Percentiles rank a stretch among this genome's conserved stretches.
These are phyloP conservation scores for Sphaerulina musiva DNA, from an alignment of 2,329 filamentous ascomycete species.

Conservation along the genomic window DNA sequence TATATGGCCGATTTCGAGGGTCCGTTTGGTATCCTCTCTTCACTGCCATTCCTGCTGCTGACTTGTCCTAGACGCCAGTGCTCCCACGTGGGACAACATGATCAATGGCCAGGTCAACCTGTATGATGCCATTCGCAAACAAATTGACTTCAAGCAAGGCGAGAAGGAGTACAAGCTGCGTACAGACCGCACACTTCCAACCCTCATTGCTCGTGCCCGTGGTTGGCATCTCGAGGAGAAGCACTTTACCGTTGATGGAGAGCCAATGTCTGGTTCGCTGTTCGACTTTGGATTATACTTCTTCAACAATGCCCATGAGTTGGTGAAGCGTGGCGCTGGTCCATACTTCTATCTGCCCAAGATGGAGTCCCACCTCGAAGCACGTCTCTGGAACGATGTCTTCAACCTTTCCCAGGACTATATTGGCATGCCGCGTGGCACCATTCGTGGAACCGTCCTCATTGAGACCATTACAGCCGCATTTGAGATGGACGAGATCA, in stretches of 20 bases:
- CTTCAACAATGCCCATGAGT: conserved; percentile 92
- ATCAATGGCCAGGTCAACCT: conserved; percentile 97
- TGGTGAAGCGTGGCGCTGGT: conserved; percentile 73
- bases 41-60: background rate
- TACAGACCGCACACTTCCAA: conserved; percentile 78
- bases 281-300: conserved; percentile 99
- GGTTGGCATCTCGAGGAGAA: conserved; percentile 99
- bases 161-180: conserved; percentile 96
- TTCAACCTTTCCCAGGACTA: conserved; percentile 96
- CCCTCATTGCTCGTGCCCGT: conserved; percentile 86
- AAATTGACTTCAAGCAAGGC: conserved; percentile 94
- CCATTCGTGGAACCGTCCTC: conserved; percentile 87
- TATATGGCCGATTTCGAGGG: conserved; percentile 99
- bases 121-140: conserved; percentile 86
- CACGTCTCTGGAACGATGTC: conserved; percentile 93
- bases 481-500: conserved; percentile 99
- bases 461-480: conserved; percentile 97
- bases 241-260: conserved; percentile 91
- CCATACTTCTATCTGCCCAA: conserved; percentile 98
- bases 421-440: conserved; percentile 80
- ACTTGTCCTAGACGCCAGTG: conserved; percentile 66
- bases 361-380: conserved; percentile 93
- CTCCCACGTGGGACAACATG: conserved; percentile 99
- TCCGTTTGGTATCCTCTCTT: conserved; percentile 39
- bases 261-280: conserved; percentile 83